Evolutionary conservation across 805 yeast genomes (phyloP), one percentile per base, ranked within the genome.

Genomic region (Isabelozyma gotoi): DNA sequence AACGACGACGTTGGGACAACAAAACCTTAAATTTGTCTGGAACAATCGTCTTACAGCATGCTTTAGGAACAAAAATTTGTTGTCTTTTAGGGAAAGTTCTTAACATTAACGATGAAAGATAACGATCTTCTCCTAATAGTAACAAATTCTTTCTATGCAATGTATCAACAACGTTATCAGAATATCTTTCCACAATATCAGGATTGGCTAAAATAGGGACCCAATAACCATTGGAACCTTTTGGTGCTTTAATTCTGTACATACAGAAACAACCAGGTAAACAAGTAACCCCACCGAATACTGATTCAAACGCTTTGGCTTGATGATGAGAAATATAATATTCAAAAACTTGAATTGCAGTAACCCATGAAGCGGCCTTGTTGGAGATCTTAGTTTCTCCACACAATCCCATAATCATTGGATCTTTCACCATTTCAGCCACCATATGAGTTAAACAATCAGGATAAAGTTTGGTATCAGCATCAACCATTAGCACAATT

Each of bases 261-360:
- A 90, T 85, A 47, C 88, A 85, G 74, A 90, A 90, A 73, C 97
- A 90, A 33, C 97, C 97, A 0, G 97, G 97, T 48, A 90, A 76
- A 77, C 97, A 90, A 0, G 97, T 90, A 12, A 90, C 97, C 52
- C 94, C 85, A 45, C 96, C 96, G 64, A 90, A 90, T 1, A 86
- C 91, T n/a, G 96, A 84, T 67, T 90, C 97, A 63, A 90, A 90
- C 0, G 96, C 96, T 64, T 90, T 90, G 1, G 96, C 82, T 60
- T 88, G 96, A 67, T 90, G 97, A 66, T 90, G 97, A 4, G 96
- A 89, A 49, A 90, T 87, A 65, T 84, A 90, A 62, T 90, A 90
- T 57, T 90, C 97, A 62, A 90, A 90, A 19, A 90, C 97, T 68
- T 90, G 97, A 57, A 90, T 90, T 32, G 88, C 85, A 0, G 96